Evolutionary conservation across 352 stramenopile genomes (phyloP), one percentile per base, ranked within the genome.

Genomic region (Blastocystis sp.): DNA sequence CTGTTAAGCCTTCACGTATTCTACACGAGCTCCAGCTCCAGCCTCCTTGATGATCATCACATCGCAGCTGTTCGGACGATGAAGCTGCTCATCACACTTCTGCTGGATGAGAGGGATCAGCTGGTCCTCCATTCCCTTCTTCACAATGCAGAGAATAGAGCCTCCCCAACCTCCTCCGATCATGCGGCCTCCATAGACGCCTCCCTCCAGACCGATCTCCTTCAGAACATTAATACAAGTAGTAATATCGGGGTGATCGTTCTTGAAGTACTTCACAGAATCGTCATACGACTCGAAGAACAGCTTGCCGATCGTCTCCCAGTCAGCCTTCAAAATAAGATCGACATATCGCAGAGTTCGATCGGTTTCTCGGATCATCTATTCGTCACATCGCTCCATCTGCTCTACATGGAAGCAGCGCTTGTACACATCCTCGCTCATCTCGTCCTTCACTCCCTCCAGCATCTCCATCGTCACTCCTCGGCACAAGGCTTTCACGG

Each of bases 271-370:
- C 18, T 80, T 47, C 8, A 41, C 37, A 0, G 39, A 80, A 62
- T 80, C 70, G 55, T 80, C 70, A 34, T 80, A 80, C 13, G 70
- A 80, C 45, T 80, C 18, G 55, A 63, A 80, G 70, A 80, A 80
- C 39, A 80, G 45, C 29, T 47, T 50, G 20, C 70, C 70, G 43
- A 80, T 80, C 50, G 53, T 26, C 43, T 80, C 54, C 70, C 70
- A 80, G 43, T 80, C 54, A 5, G 37, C 70, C 50, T 61, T 63
- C 70, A 37, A 53, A 29, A 80, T 64, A 20, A 80, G 37, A 26
- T 80, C 70, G 0, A 80, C 70, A 41, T 80, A 80, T 2, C n/a
- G 29, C 41, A 80, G 43, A 26, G 70, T 80, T n/a, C 70, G 70
- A 26, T 80, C 47, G 26, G 70, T 80, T 26, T 80, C 70, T 15